Base-by-base conservation (phyloP, 805 yeast species). In the Metschnikowia reukaufii region DNA sequence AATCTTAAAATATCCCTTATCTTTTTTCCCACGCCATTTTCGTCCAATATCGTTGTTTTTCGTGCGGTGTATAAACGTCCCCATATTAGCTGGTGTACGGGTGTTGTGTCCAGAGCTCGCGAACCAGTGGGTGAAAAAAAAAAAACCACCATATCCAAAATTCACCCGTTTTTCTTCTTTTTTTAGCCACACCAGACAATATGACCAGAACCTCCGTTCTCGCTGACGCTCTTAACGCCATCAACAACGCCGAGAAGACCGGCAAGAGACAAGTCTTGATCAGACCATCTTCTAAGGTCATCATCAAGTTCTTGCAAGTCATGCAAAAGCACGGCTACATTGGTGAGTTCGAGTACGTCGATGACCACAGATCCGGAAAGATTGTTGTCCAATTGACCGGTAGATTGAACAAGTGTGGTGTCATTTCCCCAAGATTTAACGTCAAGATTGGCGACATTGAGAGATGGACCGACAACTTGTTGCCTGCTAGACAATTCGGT, bases 401-500 rank as follows among this genome's bases (percentile, higher is more conserved):
- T 52, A 62, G 67, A 63, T 59, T 59, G 57, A 58, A 59, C 96
- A 92, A 91, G 82, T 90, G 94, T 73, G 98, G 98, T 82, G 98
- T 92, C 57, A 91, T 91, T 74, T 88, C 96, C 58, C 98, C 98
- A 77, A 89, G 98, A 83, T 91, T 89, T 84, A 91, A 91, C 84
- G 91, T 91, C 71, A 88, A 89, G 80, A 84, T 92, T 61, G 85
- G 77, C 72, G 97, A 91, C 76, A 86, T 91, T 63, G 98, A 91
- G 82, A 91, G 88, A 81, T 91, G 98, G 98, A 89, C 96, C 66
- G 96, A 85, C 76, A 89, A 91, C 88, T 85, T 91, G 73, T 82
- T 91, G 72, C 98, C 98, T 76, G 96, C 98, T 62, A 89, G 98
- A 86, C 98, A 91, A 80, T 92, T 91, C 71, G 98, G 98, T 81